Percentiles rank a stretch among this genome's conserved stretches.
Evolutionary conservation across 495 filamentous ascomycete species (phyloP).

Genomic region (Aspergillus leporis): DNA sequence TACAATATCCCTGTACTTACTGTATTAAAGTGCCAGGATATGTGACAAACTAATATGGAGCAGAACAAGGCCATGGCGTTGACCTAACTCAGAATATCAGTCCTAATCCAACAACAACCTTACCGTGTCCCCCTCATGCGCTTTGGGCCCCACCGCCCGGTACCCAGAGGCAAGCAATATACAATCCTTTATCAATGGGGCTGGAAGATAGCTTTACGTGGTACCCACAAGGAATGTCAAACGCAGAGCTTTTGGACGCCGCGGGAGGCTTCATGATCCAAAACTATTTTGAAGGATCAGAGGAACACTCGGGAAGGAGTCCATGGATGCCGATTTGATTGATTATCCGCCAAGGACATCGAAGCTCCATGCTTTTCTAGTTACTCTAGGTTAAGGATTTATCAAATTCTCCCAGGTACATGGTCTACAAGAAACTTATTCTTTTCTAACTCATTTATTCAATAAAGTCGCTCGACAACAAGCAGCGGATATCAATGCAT

Average conservation of each 20-base stretch:
- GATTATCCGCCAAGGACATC: not conserved
- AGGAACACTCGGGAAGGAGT: slow-evolving; percentile 7
- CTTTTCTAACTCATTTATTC: too few relatives aligned
- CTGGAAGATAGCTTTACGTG: slow-evolving; percentile 13
- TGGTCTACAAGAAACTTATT: too few relatives aligned
- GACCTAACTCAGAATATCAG: not conserved
- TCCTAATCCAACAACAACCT: not conserved
- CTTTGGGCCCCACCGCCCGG: not conserved
- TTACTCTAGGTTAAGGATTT: too few relatives aligned
- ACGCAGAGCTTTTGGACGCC: slow-evolving; percentile 24
- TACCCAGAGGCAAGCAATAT: not conserved
- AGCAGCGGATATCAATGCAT: too few relatives aligned
- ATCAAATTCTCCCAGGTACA: too few relatives aligned
- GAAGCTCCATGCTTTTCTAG: too few relatives aligned
- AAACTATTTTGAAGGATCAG: slow-evolving; percentile 19
- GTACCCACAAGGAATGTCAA: slow-evolving; percentile 18
- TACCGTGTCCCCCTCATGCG: not conserved
- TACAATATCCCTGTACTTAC: not conserved
- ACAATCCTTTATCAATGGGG: slow-evolving; percentile 16
- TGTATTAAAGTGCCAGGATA: not conserved
- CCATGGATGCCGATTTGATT: slow-evolving; percentile 12
- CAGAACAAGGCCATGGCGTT: slow-evolving; percentile 9
- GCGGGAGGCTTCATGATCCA: slow-evolving; percentile 29
- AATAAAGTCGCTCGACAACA: too few relatives aligned
- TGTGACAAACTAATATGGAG: not conserved